phyloP scores from a whole-genome alignment of 2,329 filamentous ascomycete genomes.

The Chrysoporthe deuterocubensis region DNA sequence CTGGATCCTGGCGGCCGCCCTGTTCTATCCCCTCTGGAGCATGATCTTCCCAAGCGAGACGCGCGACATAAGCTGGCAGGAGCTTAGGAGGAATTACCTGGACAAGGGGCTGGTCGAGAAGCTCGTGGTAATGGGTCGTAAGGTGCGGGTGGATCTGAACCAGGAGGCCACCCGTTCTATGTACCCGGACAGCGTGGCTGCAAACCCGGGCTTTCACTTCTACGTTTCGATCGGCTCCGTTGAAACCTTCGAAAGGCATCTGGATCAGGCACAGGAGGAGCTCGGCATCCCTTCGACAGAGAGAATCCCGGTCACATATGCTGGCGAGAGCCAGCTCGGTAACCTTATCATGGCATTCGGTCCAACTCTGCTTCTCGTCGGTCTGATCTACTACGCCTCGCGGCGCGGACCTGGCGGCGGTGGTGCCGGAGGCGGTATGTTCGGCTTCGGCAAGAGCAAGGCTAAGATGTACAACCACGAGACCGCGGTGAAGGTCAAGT shows the following conservation, averaged over 20 bases:
- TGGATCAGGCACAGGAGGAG: conserved; percentile 87
- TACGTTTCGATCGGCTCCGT: conserved; percentile 96
- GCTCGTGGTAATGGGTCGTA: conserved; percentile 77
- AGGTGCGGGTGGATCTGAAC: conserved; percentile 77
- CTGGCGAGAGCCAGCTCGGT: conserved; percentile 73
- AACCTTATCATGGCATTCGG: conserved; percentile 78
- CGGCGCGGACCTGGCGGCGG: conserved; percentile 72
- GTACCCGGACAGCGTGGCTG: conserved; percentile 76
- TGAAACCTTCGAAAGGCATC: conserved; percentile 85
- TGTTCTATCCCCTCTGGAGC: conserved; percentile 48
- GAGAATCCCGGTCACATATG: conserved; percentile 90
- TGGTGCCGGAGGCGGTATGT: conserved; percentile 76
- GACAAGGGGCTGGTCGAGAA: conserved; percentile 97
- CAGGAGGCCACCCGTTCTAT: conserved; percentile 72
- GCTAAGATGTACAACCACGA: conserved; percentile 99
- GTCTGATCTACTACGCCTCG: conserved; percentile 78
- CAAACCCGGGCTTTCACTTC: conserved; percentile 75
- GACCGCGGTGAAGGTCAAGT: conserved; percentile 94
- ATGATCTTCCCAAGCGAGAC: conserved; percentile 48
- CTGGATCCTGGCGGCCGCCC: conserved; percentile 47
- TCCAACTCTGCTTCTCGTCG: conserved; percentile 85
- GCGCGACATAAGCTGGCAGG: conserved; percentile 95
- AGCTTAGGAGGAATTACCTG: conserved; percentile 89
- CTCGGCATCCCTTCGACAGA: conserved; percentile 85
- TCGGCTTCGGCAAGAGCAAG: conserved; percentile 93